A percentile compares a stretch with the other conserved stretches of the same genome.
These are phyloP conservation scores for Talaromyces funiculosus DNA, from an alignment of 2,329 filamentous ascomycete species.

Conservation along the genomic window DNA sequence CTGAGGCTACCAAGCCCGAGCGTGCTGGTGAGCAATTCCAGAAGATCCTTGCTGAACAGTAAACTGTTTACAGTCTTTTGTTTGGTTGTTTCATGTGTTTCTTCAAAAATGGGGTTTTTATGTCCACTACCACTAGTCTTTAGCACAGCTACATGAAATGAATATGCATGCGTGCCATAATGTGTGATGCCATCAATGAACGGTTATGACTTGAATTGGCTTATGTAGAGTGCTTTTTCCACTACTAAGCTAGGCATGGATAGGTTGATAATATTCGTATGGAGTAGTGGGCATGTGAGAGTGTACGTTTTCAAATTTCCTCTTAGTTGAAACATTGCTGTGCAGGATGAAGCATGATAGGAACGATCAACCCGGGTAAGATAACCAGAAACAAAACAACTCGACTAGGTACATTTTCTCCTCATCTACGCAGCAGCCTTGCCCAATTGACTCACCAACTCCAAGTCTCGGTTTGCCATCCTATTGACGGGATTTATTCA, in stretches of 20 bases:
- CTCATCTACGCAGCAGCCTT: neutral
- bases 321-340: neutral
- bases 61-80: conserved; percentile 25
- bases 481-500: neutral
- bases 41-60: conserved; percentile 48
- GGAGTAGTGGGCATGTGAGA: no score
- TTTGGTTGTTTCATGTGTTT: conserved; percentile 12
- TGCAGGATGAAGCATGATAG: neutral
- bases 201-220: neutral
- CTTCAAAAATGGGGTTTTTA: conserved; percentile 1
- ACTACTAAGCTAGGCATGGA: neutral
- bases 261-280: neutral
- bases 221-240: neutral
- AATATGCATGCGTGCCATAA: conserved; percentile 15
- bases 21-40: conserved; percentile 50
- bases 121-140: conserved; percentile 14
- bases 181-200: conserved; percentile 13
- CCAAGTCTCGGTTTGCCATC: neutral
- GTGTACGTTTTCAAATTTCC: no score
- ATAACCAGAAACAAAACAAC: no score
- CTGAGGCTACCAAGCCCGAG: conserved; percentile 58
- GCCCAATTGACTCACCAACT: neutral
- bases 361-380: neutral
- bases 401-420: no score
- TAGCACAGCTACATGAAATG: conserved; percentile 16